phyloP scores from a whole-genome alignment of 1,284 basidiomycete genomes.

The Puccinia horiana region DNA sequence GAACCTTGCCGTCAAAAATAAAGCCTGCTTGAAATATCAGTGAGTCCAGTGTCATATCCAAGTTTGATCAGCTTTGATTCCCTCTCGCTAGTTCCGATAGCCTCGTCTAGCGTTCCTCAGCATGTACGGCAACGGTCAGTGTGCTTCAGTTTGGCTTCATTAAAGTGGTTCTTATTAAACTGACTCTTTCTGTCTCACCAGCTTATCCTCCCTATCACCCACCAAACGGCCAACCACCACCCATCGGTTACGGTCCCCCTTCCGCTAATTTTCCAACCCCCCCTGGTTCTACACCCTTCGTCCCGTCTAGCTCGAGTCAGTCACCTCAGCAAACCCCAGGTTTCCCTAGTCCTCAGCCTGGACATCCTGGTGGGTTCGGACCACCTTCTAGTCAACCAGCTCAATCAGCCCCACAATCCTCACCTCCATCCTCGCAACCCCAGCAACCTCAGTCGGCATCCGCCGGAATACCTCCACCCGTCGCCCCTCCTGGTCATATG shows the following conservation, averaged over 20 bases:
- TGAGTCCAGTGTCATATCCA: background rate
- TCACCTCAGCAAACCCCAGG: conserved; percentile 22
- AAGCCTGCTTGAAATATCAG: too few species aligned
- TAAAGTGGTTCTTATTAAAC: background rate
- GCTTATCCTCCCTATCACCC: conserved; percentile 44
- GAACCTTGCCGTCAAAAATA: too few species aligned
- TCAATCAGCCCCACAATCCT: conserved; percentile 12
- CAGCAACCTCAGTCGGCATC: background rate
- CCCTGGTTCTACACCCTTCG: conserved; percentile 20
- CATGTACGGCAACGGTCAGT: conserved; percentile 21
- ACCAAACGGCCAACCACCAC: conserved; percentile 21
- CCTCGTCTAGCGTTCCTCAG: background rate
- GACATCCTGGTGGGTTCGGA: conserved; percentile 2
- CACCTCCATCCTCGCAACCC: conserved; percentile 14
- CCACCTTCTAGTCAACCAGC: conserved; percentile 14
- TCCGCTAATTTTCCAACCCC: conserved; percentile 10
- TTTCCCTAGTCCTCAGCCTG: background rate
- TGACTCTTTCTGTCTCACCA: background rate
- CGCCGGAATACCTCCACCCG: conserved; percentile 7
- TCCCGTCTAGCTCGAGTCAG: conserved; percentile 11
- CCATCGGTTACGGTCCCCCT: conserved; percentile 26
- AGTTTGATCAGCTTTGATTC: background rate
- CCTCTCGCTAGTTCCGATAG: background rate
- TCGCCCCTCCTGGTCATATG: background rate
- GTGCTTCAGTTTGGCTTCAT: background rate